Base-by-base conservation (phyloP, 768 basidiomycete species). In the Suillus subaureus region DNA sequence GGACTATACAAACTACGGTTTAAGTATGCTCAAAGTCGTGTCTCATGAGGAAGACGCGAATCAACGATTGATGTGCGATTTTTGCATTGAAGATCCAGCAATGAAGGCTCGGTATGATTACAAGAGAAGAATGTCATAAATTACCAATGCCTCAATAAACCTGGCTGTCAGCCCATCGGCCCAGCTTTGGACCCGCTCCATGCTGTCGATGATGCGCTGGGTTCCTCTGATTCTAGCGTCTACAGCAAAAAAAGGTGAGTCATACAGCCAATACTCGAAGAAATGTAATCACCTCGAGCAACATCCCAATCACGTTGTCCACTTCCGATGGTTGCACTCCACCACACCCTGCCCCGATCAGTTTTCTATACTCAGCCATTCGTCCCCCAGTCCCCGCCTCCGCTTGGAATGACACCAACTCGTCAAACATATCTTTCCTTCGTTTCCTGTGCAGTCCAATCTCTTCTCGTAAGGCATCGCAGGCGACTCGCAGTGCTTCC, bases 301-400 rank as follows among this genome's bases (percentile, higher is more conserved):
- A 79, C 83, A 92, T 91, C 31, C 87, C 88, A 66, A 97, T 82
- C 6, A 96, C 89, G 66, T 87, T 86, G 71, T 98, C 96, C 43
- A 98, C 92, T 67, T 98, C 96, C n/a, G 87, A 82, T 2, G 91
- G 87, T 3, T 90, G 86, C 37, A 96, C 85, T 0, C 93, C 92
- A 28, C 94, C 94, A 79, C 94, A 97, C 0, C 94, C 96, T 18
- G 94, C 89, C 39, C 91, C 90, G 71, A 99, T 96, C 61, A 99
- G 77, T 67, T 90, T 83, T 70, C 96, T 82, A 75, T 98, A 99
- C 69, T 96, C 92, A 6, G 85, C 83, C 89, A 99, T 96, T 67
- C 89, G 84, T 47, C 92, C 93, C 37, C 91, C 89, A 0, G 96
- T 97, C 6, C 96, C 96, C 0, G 92, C 89, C 77, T 96, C 94